These are phyloP conservation scores for Cladosporium cucumerinum DNA, from an alignment of 2,329 filamentous ascomycete species.

Conservation along the genomic window DNA sequence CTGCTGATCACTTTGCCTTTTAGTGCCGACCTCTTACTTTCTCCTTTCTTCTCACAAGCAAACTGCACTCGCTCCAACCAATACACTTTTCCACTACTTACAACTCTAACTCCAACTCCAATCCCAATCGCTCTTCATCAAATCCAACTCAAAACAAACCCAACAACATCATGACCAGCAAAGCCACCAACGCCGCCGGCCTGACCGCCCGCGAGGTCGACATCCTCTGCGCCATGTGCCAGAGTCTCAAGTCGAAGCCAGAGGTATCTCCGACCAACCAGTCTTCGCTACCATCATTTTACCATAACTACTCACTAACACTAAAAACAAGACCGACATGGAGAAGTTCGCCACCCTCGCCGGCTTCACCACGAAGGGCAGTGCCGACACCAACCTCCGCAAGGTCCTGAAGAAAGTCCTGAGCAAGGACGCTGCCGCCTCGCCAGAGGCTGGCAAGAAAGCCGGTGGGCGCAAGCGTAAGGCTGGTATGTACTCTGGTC, in stretches of 20 bases:
- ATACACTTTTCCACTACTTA: background rate
- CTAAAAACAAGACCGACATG: conserved; percentile 1
- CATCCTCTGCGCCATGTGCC: background rate
- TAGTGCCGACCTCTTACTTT: background rate
- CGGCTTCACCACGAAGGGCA: conserved; percentile 6
- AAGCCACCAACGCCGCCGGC: background rate
- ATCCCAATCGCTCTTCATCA: background rate
- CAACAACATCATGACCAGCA: background rate
- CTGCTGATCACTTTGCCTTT: background rate
- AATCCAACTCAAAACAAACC: background rate
- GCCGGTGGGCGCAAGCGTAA: conserved; percentile 8
- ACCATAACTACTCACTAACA: background rate
- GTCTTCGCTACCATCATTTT: background rate
- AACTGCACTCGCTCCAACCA: background rate
- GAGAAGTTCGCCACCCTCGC: conserved; percentile 4
- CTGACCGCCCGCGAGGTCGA: conserved; percentile 9
- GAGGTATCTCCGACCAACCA: background rate
- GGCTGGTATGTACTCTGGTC: background rate
- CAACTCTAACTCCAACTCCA: background rate
- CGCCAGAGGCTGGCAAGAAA: background rate
- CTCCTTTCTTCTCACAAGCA: background rate
- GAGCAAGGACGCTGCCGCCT: background rate
- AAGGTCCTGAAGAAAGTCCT: conserved; percentile 11
- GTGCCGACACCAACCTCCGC: background rate
- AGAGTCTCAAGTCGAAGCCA: conserved; percentile 6